A percentile compares a stretch with the other conserved stretches of the same genome.
Conservation (phyloP, 208 protist species). For the Angomonas ambiguus region DNA sequence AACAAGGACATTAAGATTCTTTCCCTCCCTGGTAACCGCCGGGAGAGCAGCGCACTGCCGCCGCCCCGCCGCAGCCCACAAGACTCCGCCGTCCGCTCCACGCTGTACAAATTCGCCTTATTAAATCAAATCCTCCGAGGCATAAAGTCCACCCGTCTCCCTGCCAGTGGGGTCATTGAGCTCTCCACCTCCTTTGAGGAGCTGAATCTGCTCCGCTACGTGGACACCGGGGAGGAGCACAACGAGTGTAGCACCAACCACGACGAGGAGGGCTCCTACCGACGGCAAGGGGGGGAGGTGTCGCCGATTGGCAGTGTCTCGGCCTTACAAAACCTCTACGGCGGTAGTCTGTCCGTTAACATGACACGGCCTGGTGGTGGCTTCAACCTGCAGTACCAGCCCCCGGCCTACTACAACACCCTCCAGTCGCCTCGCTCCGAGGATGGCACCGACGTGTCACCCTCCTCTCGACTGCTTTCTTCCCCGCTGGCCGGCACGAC, state of each 20-base stretch:
- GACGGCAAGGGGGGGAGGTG: no score
- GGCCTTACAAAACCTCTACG: neutral
- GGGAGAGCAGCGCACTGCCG: constrained; percentile 34
- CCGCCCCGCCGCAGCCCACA: constrained; percentile 47
- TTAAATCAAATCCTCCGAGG: constrained; percentile 56
- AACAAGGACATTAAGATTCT: constrained; percentile 49
- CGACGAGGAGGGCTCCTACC: constrained; percentile 17
- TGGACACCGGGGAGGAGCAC: neutral
- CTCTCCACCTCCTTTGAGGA: constrained; percentile 61
- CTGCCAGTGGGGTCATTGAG: constrained; percentile 24
- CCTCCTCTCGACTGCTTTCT: no score
- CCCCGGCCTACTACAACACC: neutral
- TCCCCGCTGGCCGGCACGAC: no score
- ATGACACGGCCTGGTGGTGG: neutral
- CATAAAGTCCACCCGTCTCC: constrained; percentile 7
- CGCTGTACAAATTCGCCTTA: constrained; percentile 41
- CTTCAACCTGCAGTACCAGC: neutral
- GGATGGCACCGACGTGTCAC: neutral
- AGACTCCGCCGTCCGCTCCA: constrained; percentile 32
- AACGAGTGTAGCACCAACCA: neutral
- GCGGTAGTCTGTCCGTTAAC: neutral
- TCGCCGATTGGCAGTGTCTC: neutral
- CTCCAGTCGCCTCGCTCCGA: neutral
- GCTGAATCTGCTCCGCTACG: constrained; percentile 34
- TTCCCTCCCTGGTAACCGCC: constrained; percentile 34